Percentiles rank a stretch among this genome's conserved stretches.
phyloP scores from a whole-genome alignment of 2,329 filamentous ascomycete genomes.

The Juglanconis oblonga region DNA sequence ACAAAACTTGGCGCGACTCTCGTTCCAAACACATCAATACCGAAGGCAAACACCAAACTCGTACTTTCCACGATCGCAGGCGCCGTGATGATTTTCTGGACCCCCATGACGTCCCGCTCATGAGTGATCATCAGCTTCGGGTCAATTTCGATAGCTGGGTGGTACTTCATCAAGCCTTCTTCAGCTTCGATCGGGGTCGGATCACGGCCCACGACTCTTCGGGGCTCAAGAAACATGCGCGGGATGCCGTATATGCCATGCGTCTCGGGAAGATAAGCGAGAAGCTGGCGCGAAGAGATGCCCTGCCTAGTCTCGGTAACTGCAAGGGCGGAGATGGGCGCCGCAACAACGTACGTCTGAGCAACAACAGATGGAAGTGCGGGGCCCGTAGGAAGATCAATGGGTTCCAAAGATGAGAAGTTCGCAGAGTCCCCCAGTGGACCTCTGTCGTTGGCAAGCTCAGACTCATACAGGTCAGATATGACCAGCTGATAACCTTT shows the following conservation, averaged over 20 bases:
- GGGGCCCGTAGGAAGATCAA: conserved; percentile 51
- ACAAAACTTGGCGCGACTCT: conserved; percentile 81
- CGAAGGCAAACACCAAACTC: conserved; percentile 82
- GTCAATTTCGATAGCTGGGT: conserved; percentile 77
- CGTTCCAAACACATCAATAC: conserved; percentile 84
- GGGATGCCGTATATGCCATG: conserved; percentile 78
- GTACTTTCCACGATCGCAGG: conserved; percentile 89
- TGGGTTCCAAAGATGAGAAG: conserved; percentile 72
- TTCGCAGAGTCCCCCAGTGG: conserved; percentile 67
- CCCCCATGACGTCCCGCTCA: conserved; percentile 74
- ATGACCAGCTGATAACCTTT: conserved; percentile 85
- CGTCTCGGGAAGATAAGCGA: conserved; percentile 72
- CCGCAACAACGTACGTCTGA: conserved; percentile 77
- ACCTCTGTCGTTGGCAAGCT: conserved; percentile 79
- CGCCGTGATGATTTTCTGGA: conserved; percentile 68
- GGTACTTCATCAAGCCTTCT: conserved; percentile 78
- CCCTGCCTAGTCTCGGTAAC: conserved; percentile 91
- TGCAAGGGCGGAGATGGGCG: conserved; percentile 73
- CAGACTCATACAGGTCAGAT: conserved; percentile 87
- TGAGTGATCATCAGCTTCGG: conserved; percentile 79
- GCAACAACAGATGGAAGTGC: conserved; percentile 72
- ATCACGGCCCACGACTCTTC: conserved; percentile 81
- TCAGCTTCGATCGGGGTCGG: conserved; percentile 75
- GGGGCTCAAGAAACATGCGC: conserved; percentile 75
- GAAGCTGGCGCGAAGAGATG: conserved; percentile 77